Conservation (phyloP, 129 eudicot species). For the carrot (Daucus carota) region DNA sequence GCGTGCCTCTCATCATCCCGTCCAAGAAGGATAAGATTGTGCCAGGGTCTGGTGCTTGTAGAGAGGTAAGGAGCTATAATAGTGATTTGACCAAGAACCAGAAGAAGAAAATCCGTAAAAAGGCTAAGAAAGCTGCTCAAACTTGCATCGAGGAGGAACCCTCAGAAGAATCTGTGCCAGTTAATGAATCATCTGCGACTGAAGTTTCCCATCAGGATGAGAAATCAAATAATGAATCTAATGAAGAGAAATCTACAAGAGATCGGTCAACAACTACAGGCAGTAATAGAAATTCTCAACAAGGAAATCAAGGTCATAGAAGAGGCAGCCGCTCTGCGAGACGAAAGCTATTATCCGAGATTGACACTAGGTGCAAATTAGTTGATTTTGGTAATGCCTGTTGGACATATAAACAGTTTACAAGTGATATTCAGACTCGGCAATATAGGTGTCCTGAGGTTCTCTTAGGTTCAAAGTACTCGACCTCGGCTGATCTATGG, state of each 20-base stretch:
- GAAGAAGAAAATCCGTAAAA: slow-evolving; percentile 64
- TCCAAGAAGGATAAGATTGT: slow-evolving; percentile 37
- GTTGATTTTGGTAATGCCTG: slow-evolving; percentile 97
- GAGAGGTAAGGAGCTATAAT: slow-evolving; percentile 29
- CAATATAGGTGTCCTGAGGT: slow-evolving; percentile 96
- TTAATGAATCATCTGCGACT: slow-evolving; percentile 29
- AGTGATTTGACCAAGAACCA: slow-evolving; percentile 75
- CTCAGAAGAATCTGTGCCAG: slow-evolving; percentile 36
- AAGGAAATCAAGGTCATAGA: slow-evolving; percentile 36
- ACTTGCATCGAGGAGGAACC: slow-evolving; percentile 43
- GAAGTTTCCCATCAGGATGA: slow-evolving; percentile 31
- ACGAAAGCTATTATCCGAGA: slow-evolving; percentile 47
- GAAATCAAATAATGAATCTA: slow-evolving; percentile 29
- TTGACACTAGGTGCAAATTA: slow-evolving; percentile 70
- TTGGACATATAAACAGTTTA: slow-evolving; percentile 88
- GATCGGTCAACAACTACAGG: slow-evolving; percentile 21
- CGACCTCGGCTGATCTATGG: slow-evolving; percentile 90
- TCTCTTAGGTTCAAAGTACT: slow-evolving; percentile 77
- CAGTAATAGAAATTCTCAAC: slow-evolving; percentile 19
- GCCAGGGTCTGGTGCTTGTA: slow-evolving; percentile 37
- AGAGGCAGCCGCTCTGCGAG: slow-evolving; percentile 58
- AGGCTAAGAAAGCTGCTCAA: slow-evolving; percentile 70
- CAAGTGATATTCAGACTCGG: slow-evolving; percentile 88
- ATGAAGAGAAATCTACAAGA: slow-evolving; percentile 30
- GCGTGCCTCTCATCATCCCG: slow-evolving; percentile 51